These are phyloP conservation scores for Miamiensis avidus DNA, from an alignment of 169 alveolate species.

Conservation along the genomic window DNA sequence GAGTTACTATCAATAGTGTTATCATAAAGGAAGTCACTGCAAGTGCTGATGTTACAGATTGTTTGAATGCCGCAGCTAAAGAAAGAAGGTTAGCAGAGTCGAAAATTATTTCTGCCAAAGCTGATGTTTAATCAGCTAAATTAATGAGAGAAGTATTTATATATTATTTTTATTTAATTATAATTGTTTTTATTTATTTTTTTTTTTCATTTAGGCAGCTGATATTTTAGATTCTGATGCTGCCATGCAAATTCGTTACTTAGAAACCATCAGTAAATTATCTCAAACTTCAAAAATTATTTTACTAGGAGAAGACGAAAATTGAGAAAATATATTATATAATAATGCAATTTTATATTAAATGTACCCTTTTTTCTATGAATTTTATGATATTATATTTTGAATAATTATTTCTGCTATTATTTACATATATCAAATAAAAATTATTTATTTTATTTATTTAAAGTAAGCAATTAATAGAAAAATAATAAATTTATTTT, in stretches of 20 bases:
- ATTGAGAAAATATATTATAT: too few species aligned
- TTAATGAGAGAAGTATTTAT: conserved; percentile 20
- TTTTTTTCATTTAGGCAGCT: not conserved
- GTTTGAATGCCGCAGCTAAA: conserved; percentile 28
- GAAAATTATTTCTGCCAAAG: conserved; percentile 26
- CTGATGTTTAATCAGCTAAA: conserved; percentile 40
- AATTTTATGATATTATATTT: too few species aligned
- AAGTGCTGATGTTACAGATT: conserved; percentile 18
- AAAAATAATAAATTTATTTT: too few species aligned
- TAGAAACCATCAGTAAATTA: conserved; percentile 19
- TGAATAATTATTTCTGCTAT: too few species aligned
- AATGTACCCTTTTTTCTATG: not conserved
- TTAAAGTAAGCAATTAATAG: too few species aligned
- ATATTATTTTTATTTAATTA: too few species aligned
- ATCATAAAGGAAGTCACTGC: conserved; percentile 20
- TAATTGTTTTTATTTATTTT: too few species aligned
- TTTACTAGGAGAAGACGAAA: not conserved
- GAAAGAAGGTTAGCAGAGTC: conserved; percentile 32
- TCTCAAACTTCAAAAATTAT: not conserved
- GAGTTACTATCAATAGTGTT: conserved; percentile 27
- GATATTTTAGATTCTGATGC: conserved; percentile 24
- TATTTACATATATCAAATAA: not conserved
- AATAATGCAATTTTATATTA: not conserved
- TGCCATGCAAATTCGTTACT: conserved; percentile 33
- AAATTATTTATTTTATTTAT: too few species aligned